A percentile compares a stretch with the other conserved stretches of the same genome.
Conservation (phyloP, 2,329 filamentous ascomycete species). For the Calonectria hawksworthii region DNA sequence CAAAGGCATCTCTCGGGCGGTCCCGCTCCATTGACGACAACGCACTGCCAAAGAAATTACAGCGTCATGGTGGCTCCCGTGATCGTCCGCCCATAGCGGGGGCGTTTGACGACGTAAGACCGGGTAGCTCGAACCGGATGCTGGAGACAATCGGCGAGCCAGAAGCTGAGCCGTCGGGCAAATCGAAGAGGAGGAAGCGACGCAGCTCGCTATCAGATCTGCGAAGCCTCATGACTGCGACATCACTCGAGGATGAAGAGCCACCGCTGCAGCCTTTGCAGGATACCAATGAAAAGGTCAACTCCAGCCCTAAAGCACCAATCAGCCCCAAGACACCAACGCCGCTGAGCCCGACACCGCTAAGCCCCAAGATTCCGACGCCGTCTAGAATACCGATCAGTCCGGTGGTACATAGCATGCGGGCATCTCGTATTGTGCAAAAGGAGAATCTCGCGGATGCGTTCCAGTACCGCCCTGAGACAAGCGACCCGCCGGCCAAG, state of each 20-base stretch:
- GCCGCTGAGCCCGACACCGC: conserved; percentile 57
- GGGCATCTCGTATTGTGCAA: conserved; percentile 56
- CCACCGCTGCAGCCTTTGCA: conserved; percentile 63
- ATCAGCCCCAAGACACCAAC: conserved; percentile 55
- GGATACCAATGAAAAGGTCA: conserved; percentile 69
- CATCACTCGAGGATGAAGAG: conserved; percentile 60
- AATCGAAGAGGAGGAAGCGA: conserved; percentile 79
- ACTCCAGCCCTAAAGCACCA: conserved; percentile 58
- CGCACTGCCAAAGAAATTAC: conserved; percentile 58
- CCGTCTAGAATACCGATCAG: conserved; percentile 68
- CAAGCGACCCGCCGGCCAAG: conserved; percentile 32
- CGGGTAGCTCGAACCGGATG: conserved; percentile 69
- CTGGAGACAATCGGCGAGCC: conserved; percentile 74
- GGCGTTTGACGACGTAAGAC: conserved; percentile 72
- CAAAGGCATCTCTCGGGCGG: conserved; percentile 76
- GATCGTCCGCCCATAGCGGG: conserved; percentile 73
- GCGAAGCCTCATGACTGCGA: conserved; percentile 75
- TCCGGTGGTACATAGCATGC: conserved; percentile 56
- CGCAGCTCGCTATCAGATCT: conserved; percentile 94
- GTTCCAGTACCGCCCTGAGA: conserved; percentile 36
- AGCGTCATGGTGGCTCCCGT: conserved; percentile 67
- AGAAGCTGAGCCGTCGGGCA: conserved; percentile 56
- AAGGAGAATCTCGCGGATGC: conserved; percentile 57
- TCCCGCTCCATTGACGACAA: conserved; percentile 83
- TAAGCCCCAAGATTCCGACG: conserved; percentile 56